Base-by-base conservation (phyloP, 495 filamentous ascomycete genomes). In the Penicillium antarcticum region DNA sequence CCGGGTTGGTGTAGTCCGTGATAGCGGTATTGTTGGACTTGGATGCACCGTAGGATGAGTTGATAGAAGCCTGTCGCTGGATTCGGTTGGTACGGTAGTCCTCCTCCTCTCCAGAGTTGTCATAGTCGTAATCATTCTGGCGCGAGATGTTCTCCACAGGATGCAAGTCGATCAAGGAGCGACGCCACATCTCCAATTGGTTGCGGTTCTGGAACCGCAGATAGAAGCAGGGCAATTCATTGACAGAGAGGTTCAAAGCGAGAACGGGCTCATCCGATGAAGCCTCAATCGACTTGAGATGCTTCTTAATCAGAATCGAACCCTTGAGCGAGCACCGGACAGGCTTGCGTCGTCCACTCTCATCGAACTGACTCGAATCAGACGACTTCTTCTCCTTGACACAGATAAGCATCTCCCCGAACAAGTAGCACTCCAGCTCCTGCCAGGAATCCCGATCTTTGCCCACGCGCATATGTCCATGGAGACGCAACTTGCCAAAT, bases 401-500 rank as follows among this genome's bases (percentile, higher is more conserved):
- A 66, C 94, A 99, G 56, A 99, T 99, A 45, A 99, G 91, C 94
- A 99, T 99, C 70, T 97, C 94, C 3, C 87, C 88, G 63, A 97
- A 99, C 17, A 99, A 80, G 70, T 89, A 99, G 67, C 95, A 99
- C 66, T 97, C 91, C 45, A 99, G 70, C 63, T 99, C 95, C 73
- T 99, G 94, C 94, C 94, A 99, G 11, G 94, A 92, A 57, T 94
- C 81, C 55, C 91, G 90, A 66, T 99, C 94, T 60, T 97, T 99
- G 56, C 95, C 94, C 17, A 99, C 94, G 47, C 87, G 85, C 55
- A 97, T 86, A 13, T 88, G 92, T 38, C 91, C 94, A 61, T 95
- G 91, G 34, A 97, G 74, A 31, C 91, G 87, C 56, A 99, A 81
- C 62, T 95, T 96, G 55, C 94, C 94, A 67, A 97, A 97, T 32